These are phyloP conservation scores for Ensete ventricosum DNA, from an alignment of 176 grass and related monocot species.

Conservation along the genomic window DNA sequence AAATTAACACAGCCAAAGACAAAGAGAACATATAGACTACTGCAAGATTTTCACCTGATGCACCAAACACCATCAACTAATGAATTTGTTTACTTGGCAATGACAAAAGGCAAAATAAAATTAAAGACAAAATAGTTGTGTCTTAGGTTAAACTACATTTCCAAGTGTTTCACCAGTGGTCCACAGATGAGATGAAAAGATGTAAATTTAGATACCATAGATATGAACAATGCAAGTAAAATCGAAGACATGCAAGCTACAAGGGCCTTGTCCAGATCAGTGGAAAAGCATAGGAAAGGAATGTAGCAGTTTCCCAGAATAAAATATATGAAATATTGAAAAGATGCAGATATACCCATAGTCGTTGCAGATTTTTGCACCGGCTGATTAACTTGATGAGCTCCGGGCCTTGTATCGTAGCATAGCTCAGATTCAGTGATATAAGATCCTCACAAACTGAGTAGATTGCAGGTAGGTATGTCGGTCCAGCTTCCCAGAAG, in stretches of 20 bases:
- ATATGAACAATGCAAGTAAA: not conserved
- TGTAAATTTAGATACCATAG: not conserved
- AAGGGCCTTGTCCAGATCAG: too few species aligned
- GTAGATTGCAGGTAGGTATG: slow-evolving; percentile 49
- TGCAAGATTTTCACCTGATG: too few species aligned
- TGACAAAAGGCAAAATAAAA: not conserved
- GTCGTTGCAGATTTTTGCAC: slow-evolving; percentile 45
- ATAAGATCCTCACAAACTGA: slow-evolving; percentile 52
- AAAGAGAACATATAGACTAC: too few species aligned
- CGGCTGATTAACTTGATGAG: slow-evolving; percentile 51
- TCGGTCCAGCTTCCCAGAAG: slow-evolving; percentile 40
- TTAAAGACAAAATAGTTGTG: not conserved
- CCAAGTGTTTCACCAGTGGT: not conserved
- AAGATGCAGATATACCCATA: slow-evolving; percentile 42
- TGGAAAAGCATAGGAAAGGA: too few species aligned
- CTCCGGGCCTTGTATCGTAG: slow-evolving; percentile 40
- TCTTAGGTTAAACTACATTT: not conserved
- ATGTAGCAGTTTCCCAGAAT: not conserved
- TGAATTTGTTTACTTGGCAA: not conserved
- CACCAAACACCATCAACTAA: too few species aligned
- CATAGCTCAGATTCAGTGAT: slow-evolving; percentile 60
- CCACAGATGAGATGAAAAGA: not conserved
- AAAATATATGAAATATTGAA: not conserved
- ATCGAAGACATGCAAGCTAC: not conserved
- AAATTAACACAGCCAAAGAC: too few species aligned